A percentile compares a stretch with the other conserved stretches of the same genome.
Conservation (phyloP, 495 filamentous ascomycete species). For the Penicillium herquei region DNA sequence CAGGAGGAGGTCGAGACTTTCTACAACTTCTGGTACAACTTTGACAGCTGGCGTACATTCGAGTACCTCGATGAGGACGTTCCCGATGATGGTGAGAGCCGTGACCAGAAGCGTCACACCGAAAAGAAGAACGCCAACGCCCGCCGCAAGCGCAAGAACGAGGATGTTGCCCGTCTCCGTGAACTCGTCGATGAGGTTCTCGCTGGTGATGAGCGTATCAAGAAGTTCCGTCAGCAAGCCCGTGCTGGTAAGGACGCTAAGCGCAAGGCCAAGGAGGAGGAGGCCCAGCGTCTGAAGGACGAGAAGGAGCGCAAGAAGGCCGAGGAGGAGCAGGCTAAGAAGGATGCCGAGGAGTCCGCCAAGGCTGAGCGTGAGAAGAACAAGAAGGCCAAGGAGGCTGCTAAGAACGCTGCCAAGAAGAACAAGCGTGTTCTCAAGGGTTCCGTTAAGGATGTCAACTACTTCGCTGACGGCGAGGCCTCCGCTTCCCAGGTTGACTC, state of each 20-base stretch:
- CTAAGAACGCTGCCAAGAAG: slow-evolving; percentile 98
- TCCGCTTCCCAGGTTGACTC: slow-evolving; percentile 72
- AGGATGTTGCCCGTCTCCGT: slow-evolving; percentile 88
- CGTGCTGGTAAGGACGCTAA: slow-evolving; percentile 93
- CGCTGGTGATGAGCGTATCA: slow-evolving; percentile 87
- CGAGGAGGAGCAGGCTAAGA: slow-evolving; percentile 71
- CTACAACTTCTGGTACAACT: slow-evolving; percentile 99
- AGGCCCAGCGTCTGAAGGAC: slow-evolving; percentile 77
- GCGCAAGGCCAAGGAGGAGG: slow-evolving; percentile 85
- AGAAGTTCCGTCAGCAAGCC: slow-evolving; percentile 89
- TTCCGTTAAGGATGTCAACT: slow-evolving; percentile 94
- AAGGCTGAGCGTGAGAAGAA: slow-evolving; percentile 75
- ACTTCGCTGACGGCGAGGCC: slow-evolving; percentile 67
- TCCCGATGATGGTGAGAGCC: slow-evolving; percentile 96
- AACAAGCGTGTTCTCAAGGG: slow-evolving; percentile 93
- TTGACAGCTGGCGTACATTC: slow-evolving; percentile 96
- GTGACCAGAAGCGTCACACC: slow-evolving; percentile 96
- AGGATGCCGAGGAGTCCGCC: slow-evolving; percentile 81
- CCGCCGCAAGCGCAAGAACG: slow-evolving; percentile 97
- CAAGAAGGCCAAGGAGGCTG: slow-evolving; percentile 97
- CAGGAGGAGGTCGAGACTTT: slow-evolving; percentile 89
- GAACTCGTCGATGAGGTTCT: slow-evolving; percentile 84
- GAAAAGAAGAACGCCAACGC: slow-evolving; percentile 98
- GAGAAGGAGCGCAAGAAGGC: slow-evolving; percentile 74
- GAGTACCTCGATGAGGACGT: slow-evolving; percentile 99